Base-by-base conservation (phyloP, 2,329 filamentous ascomycete genomes). In the Hypocrella siamensis region DNA sequence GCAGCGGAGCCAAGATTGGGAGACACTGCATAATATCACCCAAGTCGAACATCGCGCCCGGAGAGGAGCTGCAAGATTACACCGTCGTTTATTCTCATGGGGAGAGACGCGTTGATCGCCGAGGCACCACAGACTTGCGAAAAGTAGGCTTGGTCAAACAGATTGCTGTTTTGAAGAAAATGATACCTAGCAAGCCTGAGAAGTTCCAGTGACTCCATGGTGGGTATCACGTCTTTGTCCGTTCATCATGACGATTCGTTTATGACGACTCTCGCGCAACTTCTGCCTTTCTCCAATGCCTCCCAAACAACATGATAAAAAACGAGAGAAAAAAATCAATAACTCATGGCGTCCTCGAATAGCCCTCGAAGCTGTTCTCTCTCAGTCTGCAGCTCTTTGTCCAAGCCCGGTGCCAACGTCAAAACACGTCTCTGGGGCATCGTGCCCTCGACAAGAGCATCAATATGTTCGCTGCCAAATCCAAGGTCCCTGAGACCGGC, bases 361-460 rank as follows among this genome's bases (percentile, higher is more conserved):
- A 90, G 49, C 9, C 49, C 53, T 39, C 73, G 65, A 45, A 90
- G 53, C 55, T 86, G 77, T 34, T 82, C 78, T 51, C 68, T 74
- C 54, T 88, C 80, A 30, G 65, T 61, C 45, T 76, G 64, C 29
- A 82, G 53, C 47, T 85, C 79, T 42, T 67, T 69, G 25, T 70
- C 73, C 45, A 98, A 54, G 17, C 71, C 85, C 1, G 90, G 92
- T 19, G 90, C 90, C 39, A 98, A 58, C 78, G 86, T 90, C 47
- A 98, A 53, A 34, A 98, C 92, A 41, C 90, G 66, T 34, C 75
- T 74, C 60, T 98, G 90, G 5, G 90, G 90, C 38, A 98, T 76
- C 1, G 90, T 98, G 2, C 90, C 92, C 55, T 96, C 88, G 2
- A 98, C 85, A 39, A 98, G 60, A 8, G 63, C 72, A 40, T 92